phyloP scores from a whole-genome alignment of 2,329 filamentous ascomycete species.

The Fusarium liriodendri region DNA sequence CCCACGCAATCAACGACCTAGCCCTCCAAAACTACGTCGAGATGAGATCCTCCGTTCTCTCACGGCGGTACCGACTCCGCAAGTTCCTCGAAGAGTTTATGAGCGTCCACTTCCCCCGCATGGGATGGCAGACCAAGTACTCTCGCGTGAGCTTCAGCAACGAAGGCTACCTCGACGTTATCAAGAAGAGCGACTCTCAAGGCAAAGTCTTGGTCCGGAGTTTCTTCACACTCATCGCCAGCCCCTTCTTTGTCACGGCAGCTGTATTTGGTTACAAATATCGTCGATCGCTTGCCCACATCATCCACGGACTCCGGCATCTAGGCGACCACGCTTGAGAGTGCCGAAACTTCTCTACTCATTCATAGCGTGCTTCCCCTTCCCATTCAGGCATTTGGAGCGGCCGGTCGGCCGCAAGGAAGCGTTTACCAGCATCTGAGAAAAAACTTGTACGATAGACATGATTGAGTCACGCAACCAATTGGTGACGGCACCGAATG shows the following conservation, averaged over 20 bases:
- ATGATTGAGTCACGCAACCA: neutral
- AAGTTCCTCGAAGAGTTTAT: constrained; percentile 90
- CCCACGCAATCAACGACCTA: constrained; percentile 91
- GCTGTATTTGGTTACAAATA: constrained; percentile 44
- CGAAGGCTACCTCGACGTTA: constrained; percentile 87
- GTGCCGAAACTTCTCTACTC: neutral
- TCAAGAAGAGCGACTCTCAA: constrained; percentile 76
- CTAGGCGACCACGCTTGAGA: constrained; percentile 6
- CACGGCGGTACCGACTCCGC: constrained; percentile 79
- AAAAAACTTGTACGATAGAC: constrained; percentile 24
- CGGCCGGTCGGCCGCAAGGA: constrained; percentile 6
- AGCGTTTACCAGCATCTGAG: neutral
- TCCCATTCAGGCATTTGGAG: neutral
- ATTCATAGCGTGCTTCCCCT: neutral
- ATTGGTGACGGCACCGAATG: neutral
- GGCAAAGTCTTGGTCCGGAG: constrained; percentile 67
- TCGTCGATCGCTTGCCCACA: constrained; percentile 36
- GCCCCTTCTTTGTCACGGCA: constrained; percentile 44
- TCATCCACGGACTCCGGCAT: constrained; percentile 31
- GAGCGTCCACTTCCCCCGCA: constrained; percentile 77
- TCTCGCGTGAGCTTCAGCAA: constrained; percentile 93
- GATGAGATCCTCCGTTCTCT: constrained; percentile 89
- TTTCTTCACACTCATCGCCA: constrained; percentile 52
- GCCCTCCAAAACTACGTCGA: constrained; percentile 92
- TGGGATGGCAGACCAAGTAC: constrained; percentile 95